A percentile compares a stretch with the other conserved stretches of the same genome.
phyloP scores from a whole-genome alignment of 2,329 filamentous ascomycete species.

The Stagonosporopsis rhizophila region DNA sequence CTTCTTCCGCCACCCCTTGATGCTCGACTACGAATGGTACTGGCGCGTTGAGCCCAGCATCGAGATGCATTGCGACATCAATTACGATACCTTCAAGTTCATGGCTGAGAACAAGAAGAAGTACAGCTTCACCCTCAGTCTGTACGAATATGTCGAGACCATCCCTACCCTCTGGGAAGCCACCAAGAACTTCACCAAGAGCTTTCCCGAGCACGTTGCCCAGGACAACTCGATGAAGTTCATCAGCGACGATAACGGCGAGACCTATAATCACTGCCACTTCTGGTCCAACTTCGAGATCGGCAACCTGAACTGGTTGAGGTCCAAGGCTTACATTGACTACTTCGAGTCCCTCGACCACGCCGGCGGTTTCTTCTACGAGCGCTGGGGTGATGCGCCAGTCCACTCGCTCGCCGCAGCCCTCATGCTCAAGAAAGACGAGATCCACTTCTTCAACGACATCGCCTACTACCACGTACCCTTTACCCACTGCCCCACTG shows the following conservation, averaged over 20 bases:
- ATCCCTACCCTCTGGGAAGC: slow-evolving; percentile 97
- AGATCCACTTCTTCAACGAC: slow-evolving; percentile 98
- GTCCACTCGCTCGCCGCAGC: slow-evolving; percentile 96
- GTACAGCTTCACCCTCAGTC: slow-evolving; percentile 93
- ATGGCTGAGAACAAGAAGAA: slow-evolving; percentile 98
- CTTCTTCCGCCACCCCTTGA: slow-evolving; percentile 94
- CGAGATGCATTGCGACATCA: slow-evolving; percentile 93
- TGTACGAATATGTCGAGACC: slow-evolving; percentile 96
- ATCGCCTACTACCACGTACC: slow-evolving; percentile 98
- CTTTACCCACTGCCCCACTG: slow-evolving; percentile 96
- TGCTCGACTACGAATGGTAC: slow-evolving; percentile 98
- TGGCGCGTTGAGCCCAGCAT: slow-evolving; percentile 98
- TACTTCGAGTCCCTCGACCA: slow-evolving; percentile 88
- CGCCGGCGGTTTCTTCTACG: slow-evolving; percentile 98
- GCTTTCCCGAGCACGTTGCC: slow-evolving; percentile 86
- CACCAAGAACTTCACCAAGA: slow-evolving; percentile 90
- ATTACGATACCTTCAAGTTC: slow-evolving; percentile 94
- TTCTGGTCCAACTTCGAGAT: slow-evolving; percentile 99
- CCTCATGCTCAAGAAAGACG: slow-evolving; percentile 86
- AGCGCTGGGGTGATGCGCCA: slow-evolving; percentile 96
- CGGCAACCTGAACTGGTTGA: slow-evolving; percentile 91
- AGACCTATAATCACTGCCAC: slow-evolving; percentile 96
- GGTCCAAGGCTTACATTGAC: slow-evolving; percentile 86
- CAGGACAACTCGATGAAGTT: slow-evolving; percentile 88
- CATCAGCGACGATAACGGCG: slow-evolving; percentile 87